phyloP scores from a whole-genome alignment of 306 rosid genomes.

The Quercus parvula region DNA sequence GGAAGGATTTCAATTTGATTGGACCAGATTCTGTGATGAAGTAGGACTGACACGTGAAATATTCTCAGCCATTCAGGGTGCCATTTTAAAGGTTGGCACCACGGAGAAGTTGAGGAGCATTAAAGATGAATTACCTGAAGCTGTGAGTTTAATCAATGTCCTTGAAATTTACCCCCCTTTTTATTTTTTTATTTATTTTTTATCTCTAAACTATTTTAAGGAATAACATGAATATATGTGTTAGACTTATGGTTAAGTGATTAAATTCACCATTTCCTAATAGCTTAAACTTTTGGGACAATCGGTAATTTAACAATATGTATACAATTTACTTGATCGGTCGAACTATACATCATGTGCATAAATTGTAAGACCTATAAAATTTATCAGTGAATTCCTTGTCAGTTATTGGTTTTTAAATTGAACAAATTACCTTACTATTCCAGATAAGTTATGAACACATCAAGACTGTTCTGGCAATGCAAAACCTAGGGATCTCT shows the following conservation, averaged over 20 bases:
- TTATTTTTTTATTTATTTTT: conserved; percentile 2
- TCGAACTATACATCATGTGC: not conserved
- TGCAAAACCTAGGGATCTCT: conserved; percentile 51
- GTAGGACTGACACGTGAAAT: conserved; percentile 45
- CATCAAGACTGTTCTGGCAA: conserved; percentile 56
- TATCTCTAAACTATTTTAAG: conserved; percentile 1
- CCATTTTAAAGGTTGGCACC: conserved; percentile 73
- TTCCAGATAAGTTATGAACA: conserved; percentile 65
- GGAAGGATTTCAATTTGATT: conserved; percentile 68
- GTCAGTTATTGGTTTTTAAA: conserved; percentile 20
- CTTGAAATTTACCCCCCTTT: not conserved
- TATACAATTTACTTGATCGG: not conserved
- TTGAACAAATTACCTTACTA: conserved; percentile 17
- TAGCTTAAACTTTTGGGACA: too few relatives aligned
- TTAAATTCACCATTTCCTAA: too few relatives aligned
- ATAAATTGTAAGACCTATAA: not conserved
- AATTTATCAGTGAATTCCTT: not conserved
- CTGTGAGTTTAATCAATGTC: conserved; percentile 45
- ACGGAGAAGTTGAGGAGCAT: conserved; percentile 80
- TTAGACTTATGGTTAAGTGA: too few relatives aligned
- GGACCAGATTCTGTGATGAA: conserved; percentile 62
- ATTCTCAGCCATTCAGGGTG: conserved; percentile 49
- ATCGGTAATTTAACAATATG: not conserved
- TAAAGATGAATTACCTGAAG: conserved; percentile 76
- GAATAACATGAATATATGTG: not conserved